Evolutionary conservation across 1,139 yeast species (phyloP), one percentile per base, ranked within the genome.

Genomic region (Wickerhamiella pararugosa): DNA sequence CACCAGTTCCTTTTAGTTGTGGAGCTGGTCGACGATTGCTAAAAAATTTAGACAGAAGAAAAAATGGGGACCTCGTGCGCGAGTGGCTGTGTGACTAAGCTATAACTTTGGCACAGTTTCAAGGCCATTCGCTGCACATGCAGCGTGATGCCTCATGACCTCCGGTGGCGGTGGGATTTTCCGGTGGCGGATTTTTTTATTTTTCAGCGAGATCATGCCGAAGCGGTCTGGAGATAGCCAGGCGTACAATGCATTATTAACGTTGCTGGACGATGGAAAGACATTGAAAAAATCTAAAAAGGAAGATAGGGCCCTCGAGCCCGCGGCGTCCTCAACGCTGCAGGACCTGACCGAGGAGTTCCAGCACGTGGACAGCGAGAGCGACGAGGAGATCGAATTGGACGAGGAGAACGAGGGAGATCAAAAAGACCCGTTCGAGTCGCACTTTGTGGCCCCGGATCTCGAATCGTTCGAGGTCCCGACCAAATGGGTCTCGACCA

Each of bases 231-330:
- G 21, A 7, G 39, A 30, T 11, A 25, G 37, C 5, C 33, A 48
- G 30, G 90, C 92, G 0, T 83, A 83, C 57, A 71, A 74, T 52
- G 94, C 94, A 0, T 64, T 86, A 42, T 62, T 86, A 55, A 79
- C 92, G 0, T 67, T 83, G 42, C 65, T 84, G 46, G 70, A 70
- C 39, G 65, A 75, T 2, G 83, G 76, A 41, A 73, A 66, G 39
- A 56, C 29, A 8, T 32, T 25, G 10, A 29, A 32, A 7, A 32
- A 28, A 11, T 30, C 27, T 2, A 45, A 45, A 32, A n/a, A 28
- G 9, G 30, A 11, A 37, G 21, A 15, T 15, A 15, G 21, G 21
- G 21, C 21, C 21, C 21, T 15, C 21, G 21, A 15, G 5, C 6
- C 25, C 26, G 29, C 26, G 29, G 25, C 26, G 6, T 4, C 11